Evolutionary conservation across 192 early-diverging fungal genomes (phyloP).

Genomic region (Geranomyces michiganensis): DNA sequence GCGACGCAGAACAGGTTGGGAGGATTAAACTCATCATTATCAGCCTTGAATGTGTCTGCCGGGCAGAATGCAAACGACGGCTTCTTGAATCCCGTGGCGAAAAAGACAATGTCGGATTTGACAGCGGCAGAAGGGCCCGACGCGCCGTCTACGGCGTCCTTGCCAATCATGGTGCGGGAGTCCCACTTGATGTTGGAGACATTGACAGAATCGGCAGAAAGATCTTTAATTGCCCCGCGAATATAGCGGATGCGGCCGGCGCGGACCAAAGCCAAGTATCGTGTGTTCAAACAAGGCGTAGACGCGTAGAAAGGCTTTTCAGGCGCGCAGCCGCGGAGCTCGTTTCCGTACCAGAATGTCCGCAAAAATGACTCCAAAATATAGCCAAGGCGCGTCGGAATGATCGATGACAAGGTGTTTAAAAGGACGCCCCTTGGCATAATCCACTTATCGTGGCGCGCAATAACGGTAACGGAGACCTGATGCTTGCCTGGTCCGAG

Average conservation of each 20-base stretch:
- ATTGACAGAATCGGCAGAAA: neutral
- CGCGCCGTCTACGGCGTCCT: neutral
- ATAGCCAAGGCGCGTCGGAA: constrained; percentile 17
- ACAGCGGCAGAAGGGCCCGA: neutral
- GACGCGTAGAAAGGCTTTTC: constrained; percentile 28
- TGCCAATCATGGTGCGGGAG: constrained; percentile 20
- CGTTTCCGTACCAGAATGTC: constrained; percentile 30
- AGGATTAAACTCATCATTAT: constrained; percentile 16
- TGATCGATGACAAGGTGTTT: neutral
- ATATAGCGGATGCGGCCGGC: constrained; percentile 25
- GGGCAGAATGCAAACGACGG: constrained; percentile 8
- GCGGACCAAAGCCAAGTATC: constrained; percentile 22
- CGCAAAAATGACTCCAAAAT: constrained; percentile 20
- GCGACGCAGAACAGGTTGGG: constrained; percentile 21
- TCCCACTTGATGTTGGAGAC: constrained; percentile 20
- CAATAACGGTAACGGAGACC: constrained; percentile 20
- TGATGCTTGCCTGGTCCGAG: constrained; percentile 14
- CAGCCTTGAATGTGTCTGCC: neutral
- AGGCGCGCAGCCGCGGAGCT: constrained; percentile 25
- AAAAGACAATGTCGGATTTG: constrained; percentile 15
- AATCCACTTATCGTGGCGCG: constrained; percentile 19
- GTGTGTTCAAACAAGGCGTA: constrained; percentile 30
- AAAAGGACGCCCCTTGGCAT: constrained; percentile 27
- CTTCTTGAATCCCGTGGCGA: constrained; percentile 30
- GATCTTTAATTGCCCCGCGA: constrained; percentile 15